phyloP scores from a whole-genome alignment of 345 rosid species.

The Syzygium oleosum region DNA sequence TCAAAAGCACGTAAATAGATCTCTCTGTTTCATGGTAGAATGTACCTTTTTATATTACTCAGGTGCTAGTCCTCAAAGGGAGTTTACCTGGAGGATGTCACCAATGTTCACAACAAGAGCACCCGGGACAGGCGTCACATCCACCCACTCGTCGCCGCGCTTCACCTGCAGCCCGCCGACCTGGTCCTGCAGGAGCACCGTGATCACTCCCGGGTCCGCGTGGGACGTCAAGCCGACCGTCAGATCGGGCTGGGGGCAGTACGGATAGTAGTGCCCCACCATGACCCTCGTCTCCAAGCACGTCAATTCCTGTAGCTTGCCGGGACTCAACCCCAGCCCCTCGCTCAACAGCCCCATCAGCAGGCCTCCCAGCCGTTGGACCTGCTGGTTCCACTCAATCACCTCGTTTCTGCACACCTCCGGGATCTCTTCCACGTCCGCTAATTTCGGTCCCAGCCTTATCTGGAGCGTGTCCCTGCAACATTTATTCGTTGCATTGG shows the following conservation, averaged over 20 bases:
- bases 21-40: background rate
- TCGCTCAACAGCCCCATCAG: slow-evolving; percentile 37
- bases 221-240: slow-evolving; percentile 40
- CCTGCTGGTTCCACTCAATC: slow-evolving; percentile 28
- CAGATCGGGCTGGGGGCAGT: slow-evolving; percentile 51
- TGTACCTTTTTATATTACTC: background rate
- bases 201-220: slow-evolving; percentile 35
- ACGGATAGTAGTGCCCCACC: slow-evolving; percentile 43
- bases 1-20: background rate
- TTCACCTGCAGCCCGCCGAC: slow-evolving; percentile 47
- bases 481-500: background rate
- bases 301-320: slow-evolving; percentile 24
- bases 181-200: slow-evolving; percentile 36
- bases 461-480: slow-evolving; percentile 42
- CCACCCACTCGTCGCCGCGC: slow-evolving; percentile 33
- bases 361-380: slow-evolving; percentile 18
- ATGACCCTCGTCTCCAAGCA: slow-evolving; percentile 26
- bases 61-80: background rate
- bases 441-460: slow-evolving; percentile 11
- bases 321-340: slow-evolving; percentile 28
- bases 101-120: slow-evolving; percentile 43
- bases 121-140: slow-evolving; percentile 36
- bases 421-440: slow-evolving; percentile 21
- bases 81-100: slow-evolving; percentile 42
- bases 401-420: slow-evolving; percentile 32